Evolutionary conservation across 164 flowering plant genomes (phyloP), one percentile per base, ranked within the genome.

Genomic region (Chloranthus sessilifolius): DNA sequence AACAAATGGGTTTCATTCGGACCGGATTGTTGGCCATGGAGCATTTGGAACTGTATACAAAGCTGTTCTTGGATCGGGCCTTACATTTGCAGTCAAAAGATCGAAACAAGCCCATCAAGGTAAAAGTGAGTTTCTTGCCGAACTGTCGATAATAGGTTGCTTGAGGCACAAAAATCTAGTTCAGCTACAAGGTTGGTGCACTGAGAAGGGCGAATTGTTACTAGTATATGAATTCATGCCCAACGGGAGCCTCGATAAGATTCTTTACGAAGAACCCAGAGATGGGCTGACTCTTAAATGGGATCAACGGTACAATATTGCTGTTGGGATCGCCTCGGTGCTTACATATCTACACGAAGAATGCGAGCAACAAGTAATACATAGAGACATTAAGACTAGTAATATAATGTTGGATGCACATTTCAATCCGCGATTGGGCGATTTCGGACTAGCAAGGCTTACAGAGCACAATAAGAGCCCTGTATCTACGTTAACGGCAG

Each of bases 161-260:
- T 65, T 85, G 70, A 69, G 98, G 74, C 98, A 91, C 65, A 84
- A 76, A 53, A 91, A 91, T 65, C 59, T 91, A 35, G 82, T 91
- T 36, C 96, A 65, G 73, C 86, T 91, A 4, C 84, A 76, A 52
- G 98, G 98, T n/a, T 91, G 98, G 98, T 85, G 98, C 42, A 70
- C 61, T n/a, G 89, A 80, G 58, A 87, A 83, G 55, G 88, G 78
- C 7, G 95, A 91, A 40, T 50, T 91, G 45, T 48, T 91, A 44
- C 88, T 91, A 30, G 98, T 90, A 36, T 90, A 87, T 47, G 95
- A 90, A 59, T 90, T 70, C 47, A 90, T 90, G 98, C 75, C 85
- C 1, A 74, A 91, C 51, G 95, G 95, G 20, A 85, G 95, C 52
- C 80, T 91, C 24, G 96, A 91, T 47, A 68, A 55, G 30, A 52